Evolutionary conservation across 495 filamentous ascomycete genomes (phyloP).

Genomic region (Apodospora peruviana): DNA sequence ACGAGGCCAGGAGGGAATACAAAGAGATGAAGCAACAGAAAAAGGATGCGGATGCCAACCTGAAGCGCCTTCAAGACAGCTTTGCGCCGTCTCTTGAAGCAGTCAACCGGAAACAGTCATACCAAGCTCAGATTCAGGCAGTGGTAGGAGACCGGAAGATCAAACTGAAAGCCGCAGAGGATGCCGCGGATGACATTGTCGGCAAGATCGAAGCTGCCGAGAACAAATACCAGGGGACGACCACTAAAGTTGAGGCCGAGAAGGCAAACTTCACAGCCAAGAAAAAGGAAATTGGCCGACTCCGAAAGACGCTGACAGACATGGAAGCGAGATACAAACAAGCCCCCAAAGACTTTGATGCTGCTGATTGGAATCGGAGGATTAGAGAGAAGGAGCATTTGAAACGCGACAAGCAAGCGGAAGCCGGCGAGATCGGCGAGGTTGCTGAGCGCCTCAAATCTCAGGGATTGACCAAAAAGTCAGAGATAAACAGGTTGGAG

Average conservation of each 20-base stretch:
- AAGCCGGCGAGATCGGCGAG: constrained; percentile 24
- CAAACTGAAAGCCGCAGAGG: constrained; percentile 46
- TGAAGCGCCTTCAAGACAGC: constrained; percentile 52
- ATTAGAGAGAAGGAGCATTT: constrained; percentile 46
- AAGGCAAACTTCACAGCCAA: constrained; percentile 41
- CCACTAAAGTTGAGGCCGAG: constrained; percentile 53
- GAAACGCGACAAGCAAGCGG: constrained; percentile 37
- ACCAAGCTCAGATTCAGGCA: constrained; percentile 39
- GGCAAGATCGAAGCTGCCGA: constrained; percentile 48
- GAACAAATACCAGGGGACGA: constrained; percentile 49
- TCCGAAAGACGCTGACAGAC: constrained; percentile 36
- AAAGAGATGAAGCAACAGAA: constrained; percentile 42
- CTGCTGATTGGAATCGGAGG: constrained; percentile 46
- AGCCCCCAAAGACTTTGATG: constrained; percentile 42
- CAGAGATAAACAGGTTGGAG: constrained; percentile 26
- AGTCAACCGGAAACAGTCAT: constrained; percentile 60
- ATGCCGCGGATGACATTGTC: constrained; percentile 42
- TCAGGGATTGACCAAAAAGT: constrained; percentile 17
- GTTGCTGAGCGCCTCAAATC: constrained; percentile 26
- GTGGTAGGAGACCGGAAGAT: constrained; percentile 49
- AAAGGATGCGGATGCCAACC: constrained; percentile 41
- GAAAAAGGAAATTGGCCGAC: constrained; percentile 44
- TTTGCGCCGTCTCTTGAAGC: constrained; percentile 62
- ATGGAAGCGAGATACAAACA: constrained; percentile 40
- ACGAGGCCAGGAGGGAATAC: constrained; percentile 33